phyloP scores from a whole-genome alignment of 129 eudicot genomes.

The Saussurea involucrata region DNA sequence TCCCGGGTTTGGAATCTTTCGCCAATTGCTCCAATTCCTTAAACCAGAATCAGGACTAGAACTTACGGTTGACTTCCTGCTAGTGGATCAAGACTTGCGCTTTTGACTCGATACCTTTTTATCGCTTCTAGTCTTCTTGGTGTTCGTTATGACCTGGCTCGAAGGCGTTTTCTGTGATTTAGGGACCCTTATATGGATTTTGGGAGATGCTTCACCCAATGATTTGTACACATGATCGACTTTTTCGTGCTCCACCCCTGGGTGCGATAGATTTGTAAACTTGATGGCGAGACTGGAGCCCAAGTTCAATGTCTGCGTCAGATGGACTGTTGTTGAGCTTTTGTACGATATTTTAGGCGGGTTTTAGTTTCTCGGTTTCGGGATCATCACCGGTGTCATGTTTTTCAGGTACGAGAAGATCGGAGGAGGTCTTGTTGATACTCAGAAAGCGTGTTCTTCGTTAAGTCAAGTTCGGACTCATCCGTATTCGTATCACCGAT shows the following conservation, averaged over 20 bases:
- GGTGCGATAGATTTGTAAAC: slow-evolving; percentile 3
- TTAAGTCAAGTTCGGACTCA: no score
- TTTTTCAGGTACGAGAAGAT: slow-evolving; percentile 25
- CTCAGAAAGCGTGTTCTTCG: slow-evolving; percentile 26
- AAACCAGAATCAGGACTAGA: slow-evolving; percentile 25
- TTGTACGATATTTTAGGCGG: no score
- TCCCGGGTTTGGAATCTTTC: slow-evolving; percentile 59
- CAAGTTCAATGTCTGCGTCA: slow-evolving; percentile 17
- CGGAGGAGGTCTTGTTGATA: slow-evolving; percentile 14
- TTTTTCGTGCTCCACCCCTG: slow-evolving; percentile 18
- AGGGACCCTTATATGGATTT: slow-evolving; percentile 51
- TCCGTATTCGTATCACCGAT: no score
- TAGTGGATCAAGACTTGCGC: slow-evolving; percentile 50
- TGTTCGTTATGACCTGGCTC: slow-evolving; percentile 61
- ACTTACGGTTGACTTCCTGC: slow-evolving; percentile 35
- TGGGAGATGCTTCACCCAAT: slow-evolving; percentile 52
- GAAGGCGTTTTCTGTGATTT: slow-evolving; percentile 78
- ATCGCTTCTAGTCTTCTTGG: slow-evolving; percentile 42
- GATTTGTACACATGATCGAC: not conserved
- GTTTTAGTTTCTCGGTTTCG: no score
- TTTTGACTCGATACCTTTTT: slow-evolving; percentile 47
- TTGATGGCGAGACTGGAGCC: slow-evolving; percentile 7
- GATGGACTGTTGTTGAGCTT: no score
- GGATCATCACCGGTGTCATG: slow-evolving; percentile 2
- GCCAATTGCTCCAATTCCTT: slow-evolving; percentile 58